phyloP scores from a whole-genome alignment of 1,284 basidiomycete species.

The Heterobasidion annosum region DNA sequence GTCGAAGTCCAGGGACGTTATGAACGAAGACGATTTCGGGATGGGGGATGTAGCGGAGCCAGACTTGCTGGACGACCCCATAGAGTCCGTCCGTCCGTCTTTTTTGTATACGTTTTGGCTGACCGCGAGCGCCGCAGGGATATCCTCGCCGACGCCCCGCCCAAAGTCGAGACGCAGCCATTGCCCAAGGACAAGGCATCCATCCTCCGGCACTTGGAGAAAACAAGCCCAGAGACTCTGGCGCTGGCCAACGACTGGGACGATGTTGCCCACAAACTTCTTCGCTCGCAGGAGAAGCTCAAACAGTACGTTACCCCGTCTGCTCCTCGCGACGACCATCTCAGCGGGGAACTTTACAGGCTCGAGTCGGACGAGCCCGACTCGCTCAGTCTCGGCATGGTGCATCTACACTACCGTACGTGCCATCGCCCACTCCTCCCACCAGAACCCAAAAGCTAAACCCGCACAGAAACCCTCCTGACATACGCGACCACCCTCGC shows the following conservation, averaged over 20 bases:
- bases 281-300: slow-evolving; percentile 45
- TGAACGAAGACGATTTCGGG: slow-evolving; percentile 82
- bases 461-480: slow-evolving; percentile 66
- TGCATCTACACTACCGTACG: slow-evolving; percentile 73
- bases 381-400: slow-evolving; percentile 48
- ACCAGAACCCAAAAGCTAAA: slow-evolving; percentile 1
- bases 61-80: slow-evolving; percentile 21
- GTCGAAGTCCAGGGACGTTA: slow-evolving; percentile 59
- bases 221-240: slow-evolving; percentile 71
- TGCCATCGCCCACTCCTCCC: slow-evolving; percentile 8
- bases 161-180: slow-evolving; percentile 17
- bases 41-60: slow-evolving; percentile 51
- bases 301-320: slow-evolving; percentile 34
- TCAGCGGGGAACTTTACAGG: slow-evolving; percentile 23
- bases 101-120: neutral
- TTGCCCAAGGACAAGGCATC: slow-evolving; percentile 53
- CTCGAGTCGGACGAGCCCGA: slow-evolving; percentile 37
- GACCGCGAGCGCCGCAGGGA: slow-evolving; percentile 15
- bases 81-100: slow-evolving; percentile 30
- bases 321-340: neutral
- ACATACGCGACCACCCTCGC: slow-evolving; percentile 89
- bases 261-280: slow-evolving; percentile 48
- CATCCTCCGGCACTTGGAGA: slow-evolving; percentile 69
- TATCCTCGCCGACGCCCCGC: slow-evolving; percentile 23
- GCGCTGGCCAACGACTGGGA: slow-evolving; percentile 73